Conservation (phyloP, 139 green algal species). For the Marvania coccoides region DNA sequence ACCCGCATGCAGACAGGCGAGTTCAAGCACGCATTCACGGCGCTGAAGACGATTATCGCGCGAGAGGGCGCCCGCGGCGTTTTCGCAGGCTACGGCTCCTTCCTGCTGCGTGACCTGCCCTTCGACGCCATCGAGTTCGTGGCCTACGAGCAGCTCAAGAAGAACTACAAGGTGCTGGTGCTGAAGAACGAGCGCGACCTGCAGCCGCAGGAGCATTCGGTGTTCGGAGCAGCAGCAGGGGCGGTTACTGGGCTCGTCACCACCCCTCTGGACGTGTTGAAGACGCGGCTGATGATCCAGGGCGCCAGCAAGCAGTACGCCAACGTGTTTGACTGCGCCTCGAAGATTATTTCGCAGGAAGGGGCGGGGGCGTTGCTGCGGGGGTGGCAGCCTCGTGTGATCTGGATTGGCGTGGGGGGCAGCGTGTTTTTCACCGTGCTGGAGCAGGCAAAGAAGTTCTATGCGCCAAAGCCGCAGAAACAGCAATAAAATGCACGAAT, state of each 20-base stretch:
- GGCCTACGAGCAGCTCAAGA: slow-evolving; percentile 75
- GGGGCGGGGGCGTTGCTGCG: slow-evolving; percentile 72
- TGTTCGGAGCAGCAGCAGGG: slow-evolving; percentile 69
- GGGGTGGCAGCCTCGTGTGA: slow-evolving; percentile 87
- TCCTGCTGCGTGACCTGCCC: slow-evolving; percentile 93
- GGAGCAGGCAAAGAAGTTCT: slow-evolving; percentile 51
- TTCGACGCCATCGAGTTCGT: slow-evolving; percentile 99
- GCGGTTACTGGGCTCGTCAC: slow-evolving; percentile 79
- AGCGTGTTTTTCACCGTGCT: slow-evolving; percentile 87
- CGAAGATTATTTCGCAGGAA: slow-evolving; percentile 72
- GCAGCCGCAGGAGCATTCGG: slow-evolving; percentile 50
- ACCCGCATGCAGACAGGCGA: slow-evolving; percentile 87
- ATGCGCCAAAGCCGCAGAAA: slow-evolving; percentile 25
- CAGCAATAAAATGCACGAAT: too few relatives aligned
- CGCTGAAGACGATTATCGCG: slow-evolving; percentile 62
- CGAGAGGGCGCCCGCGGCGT: slow-evolving; percentile 73
- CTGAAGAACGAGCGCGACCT: slow-evolving; percentile 42
- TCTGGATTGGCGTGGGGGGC: slow-evolving; percentile 94
- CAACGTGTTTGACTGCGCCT: slow-evolving; percentile 45
- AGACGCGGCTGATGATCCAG: slow-evolving; percentile 90
- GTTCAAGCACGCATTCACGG: slow-evolving; percentile 44
- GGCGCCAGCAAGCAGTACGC: slow-evolving; percentile 48
- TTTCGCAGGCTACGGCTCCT: slow-evolving; percentile 96
- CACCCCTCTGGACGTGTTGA: slow-evolving; percentile 89
- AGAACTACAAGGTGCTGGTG: slow-evolving; percentile 14